These are phyloP conservation scores for Erodium maritimum DNA, from an alignment of 345 rosid genomes.

Conservation along the genomic window DNA sequence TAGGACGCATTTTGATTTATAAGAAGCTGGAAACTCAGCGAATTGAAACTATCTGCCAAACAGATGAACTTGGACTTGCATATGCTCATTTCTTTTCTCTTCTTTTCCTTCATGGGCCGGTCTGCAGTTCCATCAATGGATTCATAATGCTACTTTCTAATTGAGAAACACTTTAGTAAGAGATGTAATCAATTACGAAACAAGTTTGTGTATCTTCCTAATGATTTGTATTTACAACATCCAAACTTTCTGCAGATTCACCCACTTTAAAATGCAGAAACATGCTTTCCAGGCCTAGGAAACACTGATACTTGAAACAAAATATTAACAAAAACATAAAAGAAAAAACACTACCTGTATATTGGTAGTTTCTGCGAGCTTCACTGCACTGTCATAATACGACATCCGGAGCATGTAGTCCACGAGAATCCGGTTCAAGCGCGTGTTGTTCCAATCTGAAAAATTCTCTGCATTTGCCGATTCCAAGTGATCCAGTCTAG, in stretches of 20 bases:
- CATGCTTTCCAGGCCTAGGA: neutral
- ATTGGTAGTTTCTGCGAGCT: conserved; percentile 61
- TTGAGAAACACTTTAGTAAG: neutral
- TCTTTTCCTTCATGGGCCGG: neutral
- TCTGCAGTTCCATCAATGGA: neutral
- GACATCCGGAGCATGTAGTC: conserved; percentile 95
- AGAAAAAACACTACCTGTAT: conserved; percentile 37
- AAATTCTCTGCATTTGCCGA: conserved; percentile 58
- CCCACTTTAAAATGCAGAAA: neutral
- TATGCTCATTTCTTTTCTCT: neutral
- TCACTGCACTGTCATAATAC: conserved; percentile 63
- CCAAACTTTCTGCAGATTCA: neutral
- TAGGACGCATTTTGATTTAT: neutral
- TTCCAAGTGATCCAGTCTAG: conserved; percentile 83
- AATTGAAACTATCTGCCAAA: neutral
- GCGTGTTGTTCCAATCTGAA: conserved; percentile 61
- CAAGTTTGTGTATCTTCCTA: neutral
- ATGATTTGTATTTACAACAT: neutral
- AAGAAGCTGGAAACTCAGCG: neutral
- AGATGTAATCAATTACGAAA: neutral
- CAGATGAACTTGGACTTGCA: neutral
- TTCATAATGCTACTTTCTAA: neutral
- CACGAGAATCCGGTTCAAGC: conserved; percentile 75
- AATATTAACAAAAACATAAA: neutral
- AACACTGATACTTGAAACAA: neutral